These are phyloP conservation scores for Phalaenopsis aphrodite DNA, from an alignment of 106 monocot species.

Conservation along the genomic window DNA sequence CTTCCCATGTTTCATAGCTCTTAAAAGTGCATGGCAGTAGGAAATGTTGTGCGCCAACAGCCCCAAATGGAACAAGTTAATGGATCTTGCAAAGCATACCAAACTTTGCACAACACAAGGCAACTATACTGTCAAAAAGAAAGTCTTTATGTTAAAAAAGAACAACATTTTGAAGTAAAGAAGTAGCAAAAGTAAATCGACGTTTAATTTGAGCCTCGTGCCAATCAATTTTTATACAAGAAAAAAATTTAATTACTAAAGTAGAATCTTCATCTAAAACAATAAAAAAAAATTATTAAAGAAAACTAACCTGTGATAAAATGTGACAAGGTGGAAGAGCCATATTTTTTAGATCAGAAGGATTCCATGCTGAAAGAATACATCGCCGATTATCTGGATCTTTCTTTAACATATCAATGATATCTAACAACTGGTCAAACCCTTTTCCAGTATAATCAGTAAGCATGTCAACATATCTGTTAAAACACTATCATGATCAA, in stretches of 20 bases:
- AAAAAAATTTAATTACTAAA: neutral
- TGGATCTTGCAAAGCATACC: too few species aligned
- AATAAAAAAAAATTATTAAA: neutral
- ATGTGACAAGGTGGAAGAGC: conserved; percentile 98
- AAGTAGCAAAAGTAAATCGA: neutral
- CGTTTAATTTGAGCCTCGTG: neutral
- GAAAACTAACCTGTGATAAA: conserved; percentile 76
- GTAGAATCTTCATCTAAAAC: neutral
- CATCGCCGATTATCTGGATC: conserved; percentile 91
- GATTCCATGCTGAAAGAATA: conserved; percentile 94
- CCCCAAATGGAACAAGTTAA: too few species aligned
- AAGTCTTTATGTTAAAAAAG: neutral
- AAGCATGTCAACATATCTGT: conserved; percentile 85
- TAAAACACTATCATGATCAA: conserved; percentile 7
- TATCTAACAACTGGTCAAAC: conserved; percentile 90
- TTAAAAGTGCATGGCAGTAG: too few species aligned
- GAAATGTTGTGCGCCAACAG: too few species aligned
- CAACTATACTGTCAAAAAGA: neutral
- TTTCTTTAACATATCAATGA: conserved; percentile 89
- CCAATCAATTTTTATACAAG: neutral
- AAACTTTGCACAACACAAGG: neutral
- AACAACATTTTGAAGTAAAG: neutral
- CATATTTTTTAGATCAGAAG: conserved; percentile 89
- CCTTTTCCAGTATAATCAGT: conserved; percentile 91
- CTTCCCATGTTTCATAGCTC: too few species aligned